phyloP scores from a whole-genome alignment of 1,284 basidiomycete genomes.

The Trametes hirsuta region DNA sequence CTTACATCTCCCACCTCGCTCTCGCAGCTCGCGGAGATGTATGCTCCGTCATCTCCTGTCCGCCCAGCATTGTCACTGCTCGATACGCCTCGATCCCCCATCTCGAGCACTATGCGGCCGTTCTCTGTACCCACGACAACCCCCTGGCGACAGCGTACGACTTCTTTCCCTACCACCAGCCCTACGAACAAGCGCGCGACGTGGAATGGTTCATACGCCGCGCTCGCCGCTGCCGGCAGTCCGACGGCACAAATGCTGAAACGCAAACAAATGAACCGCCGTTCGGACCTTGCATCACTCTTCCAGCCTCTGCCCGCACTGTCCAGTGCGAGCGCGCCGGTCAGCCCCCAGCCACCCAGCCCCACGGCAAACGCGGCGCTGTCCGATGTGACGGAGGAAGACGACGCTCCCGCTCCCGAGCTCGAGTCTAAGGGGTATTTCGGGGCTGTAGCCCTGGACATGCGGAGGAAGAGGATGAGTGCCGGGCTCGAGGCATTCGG shows the following conservation, averaged over 20 bases:
- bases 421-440: conserved; percentile 43
- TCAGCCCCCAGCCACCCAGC: conserved; percentile 42
- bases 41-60: conserved; percentile 72
- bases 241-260: conserved; percentile 43
- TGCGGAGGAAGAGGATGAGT: conserved; percentile 56
- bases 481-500: conserved; percentile 53
- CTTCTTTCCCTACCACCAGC: conserved; percentile 21
- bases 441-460: conserved; percentile 59
- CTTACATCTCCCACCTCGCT: conserved; percentile 70
- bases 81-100: conserved; percentile 44
- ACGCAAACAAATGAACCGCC: conserved; percentile 52
- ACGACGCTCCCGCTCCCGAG: conserved; percentile 16
- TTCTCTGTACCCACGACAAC: conserved; percentile 43
- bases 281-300: conserved; percentile 55
- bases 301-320: conserved; percentile 36
- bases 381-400: conserved; percentile 43
- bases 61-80: conserved; percentile 41
- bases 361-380: conserved; percentile 24
- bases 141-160: conserved; percentile 28
- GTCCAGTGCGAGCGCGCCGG: conserved; percentile 47
- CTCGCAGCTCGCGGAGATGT: conserved; percentile 80
- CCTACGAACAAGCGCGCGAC: conserved; percentile 61
- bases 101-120: conserved; percentile 38
- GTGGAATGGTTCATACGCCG: conserved; percentile 70
- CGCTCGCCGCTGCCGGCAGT: conserved; percentile 48